A percentile compares a stretch with the other conserved stretches of the same genome.
Conservation (phyloP, 345 rosid species). For the Eucalyptus dawsonii region DNA sequence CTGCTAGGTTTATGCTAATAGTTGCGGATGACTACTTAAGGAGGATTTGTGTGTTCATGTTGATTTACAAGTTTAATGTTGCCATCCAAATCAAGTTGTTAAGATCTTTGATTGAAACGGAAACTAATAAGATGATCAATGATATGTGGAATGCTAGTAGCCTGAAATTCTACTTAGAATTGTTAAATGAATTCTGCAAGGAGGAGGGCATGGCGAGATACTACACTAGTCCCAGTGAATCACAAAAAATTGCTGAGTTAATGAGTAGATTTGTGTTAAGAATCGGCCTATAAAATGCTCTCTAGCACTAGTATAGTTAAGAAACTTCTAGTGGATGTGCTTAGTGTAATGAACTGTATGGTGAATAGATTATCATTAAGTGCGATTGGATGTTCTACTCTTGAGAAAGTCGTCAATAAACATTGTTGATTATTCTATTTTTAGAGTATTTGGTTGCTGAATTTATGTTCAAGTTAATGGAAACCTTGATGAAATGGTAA, state of each 20-base stretch:
- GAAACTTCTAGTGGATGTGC: not conserved
- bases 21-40: not conserved
- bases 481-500: not conserved
- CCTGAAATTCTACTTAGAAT: not conserved
- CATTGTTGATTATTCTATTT: no score
- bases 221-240: not conserved
- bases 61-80: not conserved
- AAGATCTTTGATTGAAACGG: no score
- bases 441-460: not conserved
- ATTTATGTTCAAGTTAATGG: not conserved
- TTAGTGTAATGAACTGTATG: not conserved
- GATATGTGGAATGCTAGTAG: not conserved
- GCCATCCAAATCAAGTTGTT: not conserved
- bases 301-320: not conserved
- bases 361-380: no score
- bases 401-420: no score
- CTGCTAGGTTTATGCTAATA: not conserved
- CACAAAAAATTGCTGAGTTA: no score
- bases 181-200: no score
- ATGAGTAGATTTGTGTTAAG: not conserved
- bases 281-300: not conserved
- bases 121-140: not conserved
- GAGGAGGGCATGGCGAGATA: not conserved
- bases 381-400: not conserved
- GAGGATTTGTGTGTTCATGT: not conserved